phyloP scores from a whole-genome alignment of 257 asterid genomes.

The Capsicum rhomboideum region DNA sequence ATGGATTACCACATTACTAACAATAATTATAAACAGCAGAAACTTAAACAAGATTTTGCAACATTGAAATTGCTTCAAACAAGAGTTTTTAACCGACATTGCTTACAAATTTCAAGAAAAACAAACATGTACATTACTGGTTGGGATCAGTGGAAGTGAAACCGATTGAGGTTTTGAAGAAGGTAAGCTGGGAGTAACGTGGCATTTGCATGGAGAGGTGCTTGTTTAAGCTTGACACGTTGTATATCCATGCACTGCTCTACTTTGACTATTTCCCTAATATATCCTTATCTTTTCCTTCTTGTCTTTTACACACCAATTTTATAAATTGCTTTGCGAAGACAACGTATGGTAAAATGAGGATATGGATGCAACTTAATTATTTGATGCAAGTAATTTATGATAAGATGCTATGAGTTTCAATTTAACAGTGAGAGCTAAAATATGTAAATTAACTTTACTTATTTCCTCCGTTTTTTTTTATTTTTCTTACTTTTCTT shows the following conservation, averaged over 20 bases:
- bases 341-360: neutral
- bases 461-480: neutral
- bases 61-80: neutral
- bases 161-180: neutral
- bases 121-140: neutral
- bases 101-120: neutral
- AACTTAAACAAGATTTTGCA: neutral
- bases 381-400: neutral
- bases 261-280: neutral
- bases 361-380: neutral
- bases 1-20: neutral
- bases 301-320: neutral
- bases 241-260: neutral
- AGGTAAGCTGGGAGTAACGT: slow-evolving; percentile 26
- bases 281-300: neutral
- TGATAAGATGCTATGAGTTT: neutral
- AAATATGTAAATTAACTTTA: neutral
- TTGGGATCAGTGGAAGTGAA: neutral
- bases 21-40: neutral
- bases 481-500: no score
- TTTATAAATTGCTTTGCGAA: neutral
- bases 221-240: neutral
- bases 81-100: neutral
- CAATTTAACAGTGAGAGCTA: neutral
- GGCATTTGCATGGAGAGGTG: slow-evolving; percentile 62